Conservation (phyloP, 148 eudicot genomes). For the Nepenthes gracilis region DNA sequence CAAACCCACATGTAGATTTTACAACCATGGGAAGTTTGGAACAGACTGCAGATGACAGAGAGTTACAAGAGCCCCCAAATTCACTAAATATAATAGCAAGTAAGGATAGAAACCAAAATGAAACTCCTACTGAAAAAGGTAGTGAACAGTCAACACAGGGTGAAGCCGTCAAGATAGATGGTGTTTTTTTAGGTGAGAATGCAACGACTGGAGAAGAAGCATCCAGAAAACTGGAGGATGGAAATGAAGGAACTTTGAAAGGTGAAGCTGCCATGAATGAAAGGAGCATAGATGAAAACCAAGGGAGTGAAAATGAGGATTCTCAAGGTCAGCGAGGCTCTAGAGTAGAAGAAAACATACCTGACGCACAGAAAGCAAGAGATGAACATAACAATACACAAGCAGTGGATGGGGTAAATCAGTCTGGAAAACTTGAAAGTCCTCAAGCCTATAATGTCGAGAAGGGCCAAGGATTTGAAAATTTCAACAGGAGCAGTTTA, state of each 20-base stretch:
- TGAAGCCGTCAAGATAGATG: background rate
- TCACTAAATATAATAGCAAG: slow-evolving; percentile 2
- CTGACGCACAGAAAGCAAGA: slow-evolving; percentile 5
- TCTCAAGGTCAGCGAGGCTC: slow-evolving; percentile 1
- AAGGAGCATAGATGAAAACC: slow-evolving; percentile 1
- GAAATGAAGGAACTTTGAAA: background rate
- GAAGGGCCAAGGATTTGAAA: background rate
- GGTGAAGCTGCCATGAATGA: background rate
- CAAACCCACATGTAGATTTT: slow-evolving; percentile 11
- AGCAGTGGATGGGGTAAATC: slow-evolving; percentile 3
- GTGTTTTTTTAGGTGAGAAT: background rate
- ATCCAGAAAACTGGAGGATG: background rate
- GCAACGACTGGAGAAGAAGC: background rate
- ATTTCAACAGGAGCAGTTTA: background rate
- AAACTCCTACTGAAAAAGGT: background rate
- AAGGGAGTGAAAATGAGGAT: slow-evolving; percentile 1
- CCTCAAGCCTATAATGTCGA: no score
- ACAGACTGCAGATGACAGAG: background rate
- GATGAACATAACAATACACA: background rate
- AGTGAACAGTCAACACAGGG: background rate
- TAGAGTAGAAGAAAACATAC: background rate
- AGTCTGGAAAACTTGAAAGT: no score
- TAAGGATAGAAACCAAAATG: slow-evolving; percentile 3
- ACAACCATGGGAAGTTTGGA: background rate
- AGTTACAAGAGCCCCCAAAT: background rate